Evolutionary conservation across 78 protist genomes (phyloP).

Genomic region (Dictyostelium purpureum): DNA sequence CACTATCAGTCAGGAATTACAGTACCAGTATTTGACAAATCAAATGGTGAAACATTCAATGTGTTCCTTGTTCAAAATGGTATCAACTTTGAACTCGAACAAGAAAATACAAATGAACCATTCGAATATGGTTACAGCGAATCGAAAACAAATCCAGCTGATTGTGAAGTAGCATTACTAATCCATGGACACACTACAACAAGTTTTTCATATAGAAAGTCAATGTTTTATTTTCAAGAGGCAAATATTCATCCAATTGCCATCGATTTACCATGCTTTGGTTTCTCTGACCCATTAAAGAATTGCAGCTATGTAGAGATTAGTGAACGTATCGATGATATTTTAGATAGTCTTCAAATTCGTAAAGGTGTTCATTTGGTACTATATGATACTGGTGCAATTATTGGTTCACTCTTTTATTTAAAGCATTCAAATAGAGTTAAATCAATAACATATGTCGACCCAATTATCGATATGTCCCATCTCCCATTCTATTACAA

Average conservation of each 20-base stretch:
- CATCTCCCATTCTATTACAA: constrained; percentile 12
- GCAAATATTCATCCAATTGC: constrained; percentile 25
- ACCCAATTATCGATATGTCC: constrained; percentile 35
- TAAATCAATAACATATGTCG: constrained; percentile 6
- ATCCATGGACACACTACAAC: constrained; percentile 57
- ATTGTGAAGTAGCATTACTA: constrained; percentile 4
- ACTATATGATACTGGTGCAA: constrained; percentile 19
- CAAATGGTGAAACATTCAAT: not conserved
- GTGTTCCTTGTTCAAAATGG: not conserved
- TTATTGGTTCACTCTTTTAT: not conserved
- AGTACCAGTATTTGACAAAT: constrained; percentile 47
- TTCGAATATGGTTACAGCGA: not conserved
- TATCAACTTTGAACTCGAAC: not conserved
- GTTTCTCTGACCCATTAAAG: constrained; percentile 21
- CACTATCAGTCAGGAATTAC: constrained; percentile 40
- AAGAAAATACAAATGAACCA: not conserved
- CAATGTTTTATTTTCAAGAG: not conserved
- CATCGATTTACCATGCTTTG: constrained; percentile 71
- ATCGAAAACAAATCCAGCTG: not conserved
- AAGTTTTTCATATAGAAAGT: constrained; percentile 10
- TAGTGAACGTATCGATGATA: constrained; percentile 28
- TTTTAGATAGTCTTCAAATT: constrained; percentile 26
- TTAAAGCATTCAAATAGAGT: constrained; percentile 13
- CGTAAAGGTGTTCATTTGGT: constrained; percentile 27
- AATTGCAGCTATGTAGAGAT: constrained; percentile 17